phyloP scores from a whole-genome alignment of 1,284 basidiomycete genomes.

The Phellopilus nigrolimitatus region DNA sequence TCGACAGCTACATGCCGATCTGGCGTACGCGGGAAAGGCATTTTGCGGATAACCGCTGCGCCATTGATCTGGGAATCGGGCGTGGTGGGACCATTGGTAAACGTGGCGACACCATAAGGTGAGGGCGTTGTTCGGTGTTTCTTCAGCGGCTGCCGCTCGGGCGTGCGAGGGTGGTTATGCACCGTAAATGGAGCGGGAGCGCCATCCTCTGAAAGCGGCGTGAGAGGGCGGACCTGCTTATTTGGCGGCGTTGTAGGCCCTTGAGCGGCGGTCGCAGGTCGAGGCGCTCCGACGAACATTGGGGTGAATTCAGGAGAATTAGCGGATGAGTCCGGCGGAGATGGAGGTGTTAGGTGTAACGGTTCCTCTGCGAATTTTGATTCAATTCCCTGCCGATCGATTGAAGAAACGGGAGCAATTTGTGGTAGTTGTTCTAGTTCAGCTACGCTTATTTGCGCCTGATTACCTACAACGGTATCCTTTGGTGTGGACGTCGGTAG shows the following conservation, averaged over 20 bases:
- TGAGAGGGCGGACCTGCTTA: constrained; percentile 9
- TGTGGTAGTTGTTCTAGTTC: background rate
- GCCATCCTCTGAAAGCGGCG: constrained; percentile 21
- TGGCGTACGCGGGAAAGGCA: constrained; percentile 27
- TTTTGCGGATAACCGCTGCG: background rate
- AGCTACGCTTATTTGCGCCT: background rate
- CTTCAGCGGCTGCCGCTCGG: constrained; percentile 22
- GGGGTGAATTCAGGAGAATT: background rate
- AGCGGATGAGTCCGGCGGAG: constrained; percentile 11
- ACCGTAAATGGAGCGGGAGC: constrained; percentile 1
- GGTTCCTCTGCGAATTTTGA: background rate
- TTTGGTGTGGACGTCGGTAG: constrained; percentile 35
- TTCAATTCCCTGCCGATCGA: too few relatives aligned
- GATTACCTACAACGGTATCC: background rate
- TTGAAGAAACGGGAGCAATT: background rate
- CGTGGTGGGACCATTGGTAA: constrained; percentile 9
- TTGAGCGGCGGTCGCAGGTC: background rate
- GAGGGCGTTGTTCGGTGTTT: constrained; percentile 22
- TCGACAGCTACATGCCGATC: constrained; percentile 27
- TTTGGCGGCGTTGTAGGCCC: background rate
- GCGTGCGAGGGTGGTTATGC: constrained; percentile 14
- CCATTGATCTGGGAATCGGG: constrained; percentile 14
- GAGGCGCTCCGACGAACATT: too few relatives aligned
- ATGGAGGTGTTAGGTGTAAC: constrained; percentile 9
- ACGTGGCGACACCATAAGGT: background rate